Evolutionary conservation across 2,329 filamentous ascomycete genomes (phyloP).

Genomic region (Teratosphaeria epicoccoides): DNA sequence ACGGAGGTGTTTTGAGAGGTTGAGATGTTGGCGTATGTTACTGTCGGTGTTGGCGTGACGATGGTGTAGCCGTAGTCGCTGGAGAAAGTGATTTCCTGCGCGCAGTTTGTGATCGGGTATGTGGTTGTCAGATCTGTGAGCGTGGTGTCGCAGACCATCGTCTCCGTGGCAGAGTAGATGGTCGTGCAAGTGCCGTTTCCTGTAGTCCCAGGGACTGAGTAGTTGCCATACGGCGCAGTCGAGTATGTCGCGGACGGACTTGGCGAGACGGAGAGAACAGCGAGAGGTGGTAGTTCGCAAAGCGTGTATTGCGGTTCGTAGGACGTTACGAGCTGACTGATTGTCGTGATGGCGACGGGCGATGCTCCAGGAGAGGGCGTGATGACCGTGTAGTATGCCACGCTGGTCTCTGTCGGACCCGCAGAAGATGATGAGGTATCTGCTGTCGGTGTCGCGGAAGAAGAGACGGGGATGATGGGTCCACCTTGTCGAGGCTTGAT

Average conservation of each 20-base stretch:
- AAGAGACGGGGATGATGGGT: slow-evolving; percentile 9
- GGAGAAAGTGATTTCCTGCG: slow-evolving; percentile 37
- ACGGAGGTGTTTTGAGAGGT: neutral
- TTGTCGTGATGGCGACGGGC: slow-evolving; percentile 30
- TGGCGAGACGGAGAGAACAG: slow-evolving; percentile 20
- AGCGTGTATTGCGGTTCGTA: slow-evolving; percentile 34
- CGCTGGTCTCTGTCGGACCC: slow-evolving; percentile 19
- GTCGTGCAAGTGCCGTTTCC: slow-evolving; percentile 31
- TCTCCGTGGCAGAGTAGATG: slow-evolving; percentile 30
- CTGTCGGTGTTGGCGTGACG: slow-evolving; percentile 26
- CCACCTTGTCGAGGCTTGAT: slow-evolving; percentile 17
- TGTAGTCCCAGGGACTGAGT: slow-evolving; percentile 23
- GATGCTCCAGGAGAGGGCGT: slow-evolving; percentile 34
- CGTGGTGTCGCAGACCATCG: slow-evolving; percentile 35
- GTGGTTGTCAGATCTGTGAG: slow-evolving; percentile 32
- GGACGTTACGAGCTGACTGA: slow-evolving; percentile 35
- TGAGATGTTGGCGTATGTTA: slow-evolving; percentile 9
- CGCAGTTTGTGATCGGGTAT: slow-evolving; percentile 32
- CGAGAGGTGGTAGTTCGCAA: slow-evolving; percentile 31
- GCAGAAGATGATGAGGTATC: slow-evolving; percentile 11
- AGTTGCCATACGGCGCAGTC: slow-evolving; percentile 29
- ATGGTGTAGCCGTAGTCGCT: slow-evolving; percentile 34
- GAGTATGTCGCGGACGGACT: slow-evolving; percentile 18
- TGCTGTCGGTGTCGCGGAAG: slow-evolving; percentile 6
- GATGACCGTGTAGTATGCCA: slow-evolving; percentile 15